Percentiles rank a stretch among this genome's conserved stretches.
phyloP scores from a whole-genome alignment of 1,284 basidiomycete species.

The Fistulinella cinereoalba region DNA sequence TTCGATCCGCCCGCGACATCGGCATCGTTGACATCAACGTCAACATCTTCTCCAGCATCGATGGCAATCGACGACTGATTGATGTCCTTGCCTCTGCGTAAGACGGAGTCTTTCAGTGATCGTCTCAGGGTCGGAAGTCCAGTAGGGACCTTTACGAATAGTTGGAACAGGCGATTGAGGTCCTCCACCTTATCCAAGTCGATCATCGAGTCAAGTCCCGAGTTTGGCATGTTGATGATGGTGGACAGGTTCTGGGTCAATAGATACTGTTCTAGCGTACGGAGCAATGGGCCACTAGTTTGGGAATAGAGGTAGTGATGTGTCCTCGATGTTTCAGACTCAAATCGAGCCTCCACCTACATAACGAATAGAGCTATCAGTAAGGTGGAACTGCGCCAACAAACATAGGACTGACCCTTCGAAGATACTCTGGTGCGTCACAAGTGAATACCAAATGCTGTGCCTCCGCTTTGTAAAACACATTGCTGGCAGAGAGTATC shows the following conservation, averaged over 20 bases:
- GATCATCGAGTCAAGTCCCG: slow-evolving; percentile 88
- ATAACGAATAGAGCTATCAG: slow-evolving; percentile 20
- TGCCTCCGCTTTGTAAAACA: slow-evolving; percentile 83
- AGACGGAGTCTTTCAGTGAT: slow-evolving; percentile 74
- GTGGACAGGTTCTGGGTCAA: slow-evolving; percentile 74
- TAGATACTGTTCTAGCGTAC: slow-evolving; percentile 77
- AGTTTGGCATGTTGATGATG: slow-evolving; percentile 79
- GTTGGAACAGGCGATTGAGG: slow-evolving; percentile 75
- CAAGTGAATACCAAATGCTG: slow-evolving; percentile 67
- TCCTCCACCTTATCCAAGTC: slow-evolving; percentile 79
- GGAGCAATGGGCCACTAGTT: slow-evolving; percentile 68
- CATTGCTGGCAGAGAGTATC: slow-evolving; percentile 74
- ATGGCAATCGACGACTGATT: slow-evolving; percentile 53
- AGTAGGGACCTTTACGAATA: slow-evolving; percentile 71
- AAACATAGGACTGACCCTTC: slow-evolving; percentile 53
- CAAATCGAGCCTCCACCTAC: slow-evolving; percentile 82
- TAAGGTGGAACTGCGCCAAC: neutral
- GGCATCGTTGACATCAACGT: slow-evolving; percentile 37
- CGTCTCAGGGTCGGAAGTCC: slow-evolving; percentile 69
- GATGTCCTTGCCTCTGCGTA: slow-evolving; percentile 77
- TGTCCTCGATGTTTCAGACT: slow-evolving; percentile 85
- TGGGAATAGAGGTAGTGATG: slow-evolving; percentile 84
- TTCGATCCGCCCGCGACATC: slow-evolving; percentile 47
- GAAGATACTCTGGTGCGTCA: slow-evolving; percentile 83
- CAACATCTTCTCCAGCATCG: slow-evolving; percentile 40